phyloP scores from a whole-genome alignment of 2,329 filamentous ascomycete genomes.

The Aureobasidium sp. region DNA sequence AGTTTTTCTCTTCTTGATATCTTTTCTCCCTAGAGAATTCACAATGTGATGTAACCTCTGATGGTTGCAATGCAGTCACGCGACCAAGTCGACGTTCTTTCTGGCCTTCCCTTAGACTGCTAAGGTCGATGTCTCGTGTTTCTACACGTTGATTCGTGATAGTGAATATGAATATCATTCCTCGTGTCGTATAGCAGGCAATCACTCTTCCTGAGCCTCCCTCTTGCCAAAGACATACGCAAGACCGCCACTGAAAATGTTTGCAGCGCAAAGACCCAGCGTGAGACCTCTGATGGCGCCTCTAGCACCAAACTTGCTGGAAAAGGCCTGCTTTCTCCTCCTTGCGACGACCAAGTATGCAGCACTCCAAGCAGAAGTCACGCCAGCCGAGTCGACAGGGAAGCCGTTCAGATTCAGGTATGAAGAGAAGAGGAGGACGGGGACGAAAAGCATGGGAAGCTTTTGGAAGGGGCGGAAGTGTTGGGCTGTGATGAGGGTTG shows the following conservation, averaged over 20 bases:
- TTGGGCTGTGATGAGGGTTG: conserved; percentile 59
- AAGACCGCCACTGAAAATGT: conserved; percentile 45
- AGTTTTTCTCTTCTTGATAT: neutral
- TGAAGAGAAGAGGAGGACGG: conserved; percentile 57
- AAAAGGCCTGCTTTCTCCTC: conserved; percentile 46
- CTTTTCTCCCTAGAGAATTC: neutral
- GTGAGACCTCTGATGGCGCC: conserved; percentile 48
- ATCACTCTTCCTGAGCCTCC: conserved; percentile 25
- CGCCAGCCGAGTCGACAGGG: conserved; percentile 56
- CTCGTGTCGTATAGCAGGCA: neutral
- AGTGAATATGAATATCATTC: neutral
- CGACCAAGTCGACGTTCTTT: neutral
- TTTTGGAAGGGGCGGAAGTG: conserved; percentile 59
- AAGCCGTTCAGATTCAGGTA: conserved; percentile 59
- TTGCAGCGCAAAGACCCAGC: conserved; percentile 44
- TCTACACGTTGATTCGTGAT: neutral
- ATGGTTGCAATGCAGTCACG: neutral
- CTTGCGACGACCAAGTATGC: conserved; percentile 58
- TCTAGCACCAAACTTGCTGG: conserved; percentile 43
- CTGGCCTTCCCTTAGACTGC: too few relatives aligned
- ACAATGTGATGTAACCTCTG: neutral
- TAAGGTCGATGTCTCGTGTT: neutral
- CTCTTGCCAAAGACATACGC: conserved; percentile 46
- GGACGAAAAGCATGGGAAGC: conserved; percentile 61
- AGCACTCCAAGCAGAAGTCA: conserved; percentile 59